Evolutionary conservation across 2,329 filamentous ascomycete genomes (phyloP).

Genomic region (Calonectria multiphialidica): DNA sequence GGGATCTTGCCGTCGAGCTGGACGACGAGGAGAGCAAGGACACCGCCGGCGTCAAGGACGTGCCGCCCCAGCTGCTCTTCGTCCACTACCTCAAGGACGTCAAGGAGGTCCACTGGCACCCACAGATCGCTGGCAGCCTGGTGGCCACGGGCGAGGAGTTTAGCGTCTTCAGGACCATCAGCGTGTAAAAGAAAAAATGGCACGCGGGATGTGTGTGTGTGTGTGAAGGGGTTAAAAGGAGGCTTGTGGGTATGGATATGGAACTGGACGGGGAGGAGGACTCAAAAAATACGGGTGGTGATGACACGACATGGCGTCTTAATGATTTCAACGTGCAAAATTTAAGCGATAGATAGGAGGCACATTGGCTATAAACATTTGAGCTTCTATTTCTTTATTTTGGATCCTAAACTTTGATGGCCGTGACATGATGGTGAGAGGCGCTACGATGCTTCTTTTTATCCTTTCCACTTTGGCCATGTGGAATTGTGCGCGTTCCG

Average conservation of each 20-base stretch:
- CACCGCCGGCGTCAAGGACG: conserved; percentile 86
- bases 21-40: conserved; percentile 97
- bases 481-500: neutral
- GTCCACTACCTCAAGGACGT: conserved; percentile 96
- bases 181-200: conserved; percentile 72
- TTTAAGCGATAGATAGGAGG: neutral
- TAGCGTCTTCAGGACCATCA: conserved; percentile 87
- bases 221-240: neutral
- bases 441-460: neutral
- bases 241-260: too few species aligned
- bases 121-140: conserved; percentile 90
- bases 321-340: conserved; percentile 6
- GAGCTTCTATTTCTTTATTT: neutral
- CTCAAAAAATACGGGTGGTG: neutral
- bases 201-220: neutral
- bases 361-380: neutral
- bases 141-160: conserved; percentile 94
- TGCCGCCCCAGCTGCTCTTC: conserved; percentile 94
- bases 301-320: neutral
- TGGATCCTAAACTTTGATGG: neutral
- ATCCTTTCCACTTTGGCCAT: too few species aligned
- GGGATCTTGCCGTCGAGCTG: conserved; percentile 96
- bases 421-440: neutral
- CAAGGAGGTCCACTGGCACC: conserved; percentile 98
- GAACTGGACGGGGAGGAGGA: neutral